Base-by-base conservation (phyloP, 2,329 filamentous ascomycete genomes). In the Ophiostoma australiae region DNA sequence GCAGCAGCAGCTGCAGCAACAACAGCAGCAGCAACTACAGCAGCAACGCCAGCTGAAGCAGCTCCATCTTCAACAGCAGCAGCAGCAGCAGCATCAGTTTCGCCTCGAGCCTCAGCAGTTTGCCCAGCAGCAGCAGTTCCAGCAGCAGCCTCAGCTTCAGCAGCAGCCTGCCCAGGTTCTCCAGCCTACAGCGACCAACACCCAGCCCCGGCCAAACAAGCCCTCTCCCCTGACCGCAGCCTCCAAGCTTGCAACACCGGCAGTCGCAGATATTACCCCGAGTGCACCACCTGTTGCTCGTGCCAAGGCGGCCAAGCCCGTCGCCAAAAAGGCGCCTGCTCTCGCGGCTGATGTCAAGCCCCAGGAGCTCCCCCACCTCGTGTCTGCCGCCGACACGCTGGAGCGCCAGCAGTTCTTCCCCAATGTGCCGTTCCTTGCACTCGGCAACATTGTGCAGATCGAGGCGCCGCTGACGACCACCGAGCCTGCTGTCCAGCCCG, bases 401-500 rank as follows among this genome's bases (percentile, higher is more conserved):
- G 74, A 75, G 55, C 69, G 71, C 8, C 71, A 72, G 33, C 67
- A 72, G 67, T n/a, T 73, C 31, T 75, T 75, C 33, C 73, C 72
- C 0, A 70, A 73, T 5, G 74, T 70, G 31, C 71, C 72, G 4
- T 72, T 67, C 55, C 44, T 75, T 23, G 73, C 68, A 0, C 68
- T 75, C 0, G 74, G 74, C 10, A 74, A 74, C 10, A 1, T 61
- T 1, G 71, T 75, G 20, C 44, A 74, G 11, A 72, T 75, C 3
- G 73, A 74, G 61, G 71, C 72, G 1, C 74, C 74, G 0, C 27
- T 70, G 27, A 72, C 66, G 7, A 73, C 72, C 0, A 68, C 70
- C 1, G 73, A 74, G n/a, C 74, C 74, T 4, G 72, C 73, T 6
- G 68, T 75, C 0, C 71, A 70, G n/a, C 74, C 74, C 0, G 74